These are phyloP conservation scores for Handroanthus guayacan DNA, from an alignment of 257 asterid genomes.

Conservation along the genomic window DNA sequence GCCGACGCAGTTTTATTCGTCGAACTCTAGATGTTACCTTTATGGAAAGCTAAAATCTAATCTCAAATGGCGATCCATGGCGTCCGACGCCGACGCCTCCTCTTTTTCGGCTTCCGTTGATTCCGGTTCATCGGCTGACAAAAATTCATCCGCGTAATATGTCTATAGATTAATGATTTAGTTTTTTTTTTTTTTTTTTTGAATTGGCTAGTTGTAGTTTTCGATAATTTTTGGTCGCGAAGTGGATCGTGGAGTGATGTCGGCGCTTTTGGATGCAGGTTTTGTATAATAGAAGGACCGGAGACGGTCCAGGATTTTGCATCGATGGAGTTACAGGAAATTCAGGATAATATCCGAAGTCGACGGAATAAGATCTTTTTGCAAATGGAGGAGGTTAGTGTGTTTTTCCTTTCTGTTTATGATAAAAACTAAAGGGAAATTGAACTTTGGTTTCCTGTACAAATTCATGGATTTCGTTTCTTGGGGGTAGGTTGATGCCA, in stretches of 20 bases:
- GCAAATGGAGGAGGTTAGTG: constrained; percentile 95
- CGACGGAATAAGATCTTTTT: constrained; percentile 89
- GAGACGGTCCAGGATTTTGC: constrained; percentile 91
- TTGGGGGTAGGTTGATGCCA: neutral
- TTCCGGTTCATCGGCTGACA: constrained; percentile 55
- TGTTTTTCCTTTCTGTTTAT: neutral
- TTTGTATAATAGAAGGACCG: constrained; percentile 97
- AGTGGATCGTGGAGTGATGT: constrained; percentile 22
- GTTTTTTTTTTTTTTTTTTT: neutral
- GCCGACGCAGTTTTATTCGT: constrained; percentile 45
- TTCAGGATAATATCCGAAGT: constrained; percentile 87
- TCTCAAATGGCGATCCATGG: constrained; percentile 60
- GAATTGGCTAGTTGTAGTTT: neutral
- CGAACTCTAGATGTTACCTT: constrained; percentile 44
- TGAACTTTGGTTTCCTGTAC: neutral
- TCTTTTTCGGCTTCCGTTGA: constrained; percentile 56
- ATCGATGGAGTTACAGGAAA: constrained; percentile 87
- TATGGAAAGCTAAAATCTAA: constrained; percentile 43
- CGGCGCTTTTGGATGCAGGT: constrained; percentile 51
- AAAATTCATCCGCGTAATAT: constrained; percentile 51
- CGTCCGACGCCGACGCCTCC: constrained; percentile 68
- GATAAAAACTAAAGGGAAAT: neutral
- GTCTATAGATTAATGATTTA: neutral
- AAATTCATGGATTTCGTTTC: neutral
- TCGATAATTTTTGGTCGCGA: neutral